phyloP scores from a whole-genome alignment of 768 basidiomycete genomes.

The Leucosporidium creatinivorum region DNA sequence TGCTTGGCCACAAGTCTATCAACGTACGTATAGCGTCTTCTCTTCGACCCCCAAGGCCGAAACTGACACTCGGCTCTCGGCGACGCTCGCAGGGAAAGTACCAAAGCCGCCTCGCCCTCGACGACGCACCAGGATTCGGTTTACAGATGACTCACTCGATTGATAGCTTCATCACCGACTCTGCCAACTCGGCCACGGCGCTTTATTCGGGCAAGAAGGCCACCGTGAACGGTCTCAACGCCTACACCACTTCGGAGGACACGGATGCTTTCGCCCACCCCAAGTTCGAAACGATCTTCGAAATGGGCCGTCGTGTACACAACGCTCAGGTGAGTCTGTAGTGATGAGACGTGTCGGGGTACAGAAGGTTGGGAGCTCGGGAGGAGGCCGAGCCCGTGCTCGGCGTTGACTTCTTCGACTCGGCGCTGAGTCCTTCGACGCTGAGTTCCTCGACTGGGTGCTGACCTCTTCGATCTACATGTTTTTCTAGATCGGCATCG shows the following conservation, averaged over 20 bases:
- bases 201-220: constrained; percentile 42
- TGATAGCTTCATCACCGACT: constrained; percentile 35
- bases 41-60: not conserved
- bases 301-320: constrained; percentile 39
- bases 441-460: too few species aligned
- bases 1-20: constrained; percentile 45
- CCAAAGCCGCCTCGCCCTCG: constrained; percentile 37
- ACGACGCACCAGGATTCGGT: constrained; percentile 37
- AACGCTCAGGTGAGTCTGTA: constrained; percentile 32
- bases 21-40: constrained; percentile 37
- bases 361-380: too few species aligned
- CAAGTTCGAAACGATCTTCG: constrained; percentile 42
- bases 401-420: too few species aligned
- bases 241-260: too few species aligned
- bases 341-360: too few species aligned
- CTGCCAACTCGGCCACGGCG: constrained; percentile 45
- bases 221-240: constrained; percentile 44
- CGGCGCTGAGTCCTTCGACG: too few species aligned
- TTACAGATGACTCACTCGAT: constrained; percentile 43
- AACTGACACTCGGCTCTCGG: constrained; percentile 36
- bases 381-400: too few species aligned
- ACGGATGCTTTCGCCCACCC: too few species aligned
- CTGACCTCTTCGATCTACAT: too few species aligned
- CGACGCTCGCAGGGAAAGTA: constrained; percentile 39
- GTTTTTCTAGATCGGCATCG: constrained; percentile 39